A percentile compares a stretch with the other conserved stretches of the same genome.
Evolutionary conservation across 306 rosid species (phyloP).

Genomic region (Boehmeria nivea): DNA sequence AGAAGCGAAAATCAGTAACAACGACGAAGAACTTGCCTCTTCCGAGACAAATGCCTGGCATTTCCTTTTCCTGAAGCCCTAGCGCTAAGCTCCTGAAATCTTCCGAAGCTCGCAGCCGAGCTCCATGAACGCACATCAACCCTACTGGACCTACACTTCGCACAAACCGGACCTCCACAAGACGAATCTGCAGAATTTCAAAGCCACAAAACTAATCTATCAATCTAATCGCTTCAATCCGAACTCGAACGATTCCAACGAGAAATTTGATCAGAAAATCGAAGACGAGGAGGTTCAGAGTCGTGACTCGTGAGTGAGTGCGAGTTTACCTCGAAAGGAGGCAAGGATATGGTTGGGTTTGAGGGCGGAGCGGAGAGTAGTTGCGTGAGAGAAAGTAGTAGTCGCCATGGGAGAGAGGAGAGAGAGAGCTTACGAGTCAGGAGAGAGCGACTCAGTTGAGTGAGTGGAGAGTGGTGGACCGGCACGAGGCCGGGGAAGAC

Average conservation of each 20-base stretch:
- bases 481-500: neutral
- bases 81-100: conserved; percentile 24
- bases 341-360: conserved; percentile 32
- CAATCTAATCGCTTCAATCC: neutral
- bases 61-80: conserved; percentile 35
- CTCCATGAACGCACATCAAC: conserved; percentile 33
- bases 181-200: conserved; percentile 32
- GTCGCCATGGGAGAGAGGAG: conserved; percentile 55
- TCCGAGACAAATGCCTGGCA: conserved; percentile 25
- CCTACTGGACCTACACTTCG: conserved; percentile 30
- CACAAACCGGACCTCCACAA: conserved; percentile 23
- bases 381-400: conserved; percentile 47
- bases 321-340: conserved; percentile 32
- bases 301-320: neutral
- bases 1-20: too few relatives aligned
- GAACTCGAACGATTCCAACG: neutral
- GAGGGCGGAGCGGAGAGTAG: conserved; percentile 44
- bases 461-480: neutral
- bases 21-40: conserved; percentile 43
- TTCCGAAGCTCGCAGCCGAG: conserved; percentile 47
- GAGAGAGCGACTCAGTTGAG: neutral
- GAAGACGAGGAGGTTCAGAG: neutral
- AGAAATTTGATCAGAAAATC: too few relatives aligned
- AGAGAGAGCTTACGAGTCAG: neutral
- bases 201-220: neutral